Evolutionary conservation across 306 rosid species (phyloP).

Genomic region (Lupinus albus): DNA sequence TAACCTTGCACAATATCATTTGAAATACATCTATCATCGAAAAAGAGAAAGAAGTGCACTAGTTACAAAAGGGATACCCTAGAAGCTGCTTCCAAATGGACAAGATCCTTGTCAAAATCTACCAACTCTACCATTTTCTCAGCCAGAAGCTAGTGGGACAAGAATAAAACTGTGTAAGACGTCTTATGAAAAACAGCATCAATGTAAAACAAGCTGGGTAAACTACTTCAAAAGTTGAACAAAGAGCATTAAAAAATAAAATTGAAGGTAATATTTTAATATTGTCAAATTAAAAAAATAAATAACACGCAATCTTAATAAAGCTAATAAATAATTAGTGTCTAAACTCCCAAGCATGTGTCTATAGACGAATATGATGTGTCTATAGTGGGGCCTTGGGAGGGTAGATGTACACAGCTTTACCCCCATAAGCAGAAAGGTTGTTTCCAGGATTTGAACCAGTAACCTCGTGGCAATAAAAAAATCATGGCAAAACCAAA

Average conservation of each 20-base stretch:
- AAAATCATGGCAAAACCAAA: no score
- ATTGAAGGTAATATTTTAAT: slow-evolving; percentile 4
- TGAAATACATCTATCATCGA: slow-evolving; percentile 13
- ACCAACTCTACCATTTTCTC: slow-evolving; percentile 95
- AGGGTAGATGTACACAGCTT: no score
- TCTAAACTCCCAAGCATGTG: slow-evolving; percentile 1
- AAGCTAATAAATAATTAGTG: slow-evolving; percentile 19
- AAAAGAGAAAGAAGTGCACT: slow-evolving; percentile 31
- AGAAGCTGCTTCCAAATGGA: slow-evolving; percentile 90
- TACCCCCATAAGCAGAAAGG: no score
- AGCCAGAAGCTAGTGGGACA: slow-evolving; percentile 66
- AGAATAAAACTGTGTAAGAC: slow-evolving; percentile 34
- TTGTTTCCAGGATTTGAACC: no score
- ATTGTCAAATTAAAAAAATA: slow-evolving; percentile 19
- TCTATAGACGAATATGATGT: neutral
- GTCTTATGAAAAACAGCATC: neutral
- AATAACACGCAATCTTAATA: slow-evolving; percentile 4
- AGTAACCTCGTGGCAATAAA: no score
- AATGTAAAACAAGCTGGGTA: neutral
- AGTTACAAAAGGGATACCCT: slow-evolving; percentile 63
- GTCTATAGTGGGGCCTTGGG: no score
- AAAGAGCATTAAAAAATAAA: neutral
- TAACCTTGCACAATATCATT: slow-evolving; percentile 1
- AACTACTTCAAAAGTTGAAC: neutral
- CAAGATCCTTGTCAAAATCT: slow-evolving; percentile 92